Evolutionary conservation across 176 grass and related monocot genomes (phyloP).

Genomic region (Leersia perrieri): DNA sequence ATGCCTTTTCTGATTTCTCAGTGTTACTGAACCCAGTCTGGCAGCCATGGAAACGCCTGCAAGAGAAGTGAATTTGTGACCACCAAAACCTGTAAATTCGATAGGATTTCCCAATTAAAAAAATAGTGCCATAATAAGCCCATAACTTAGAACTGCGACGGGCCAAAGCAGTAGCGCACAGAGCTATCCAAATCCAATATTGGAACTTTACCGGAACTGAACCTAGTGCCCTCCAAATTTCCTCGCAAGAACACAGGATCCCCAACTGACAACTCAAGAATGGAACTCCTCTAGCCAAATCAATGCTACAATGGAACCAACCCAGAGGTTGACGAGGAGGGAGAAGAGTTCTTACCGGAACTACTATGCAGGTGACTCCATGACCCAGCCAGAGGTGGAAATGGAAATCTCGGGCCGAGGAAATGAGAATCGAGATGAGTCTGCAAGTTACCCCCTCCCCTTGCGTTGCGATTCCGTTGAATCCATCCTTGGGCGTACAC

Average conservation of each 20-base stretch:
- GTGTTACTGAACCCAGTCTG: not conserved
- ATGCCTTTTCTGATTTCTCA: not conserved
- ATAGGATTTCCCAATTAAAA: too few relatives aligned
- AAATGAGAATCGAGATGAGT: not conserved
- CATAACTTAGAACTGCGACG: too few relatives aligned
- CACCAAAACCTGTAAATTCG: not conserved
- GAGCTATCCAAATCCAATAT: not conserved
- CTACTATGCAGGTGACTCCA: too few relatives aligned
- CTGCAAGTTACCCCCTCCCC: not conserved
- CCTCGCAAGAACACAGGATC: not conserved
- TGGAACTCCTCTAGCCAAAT: not conserved
- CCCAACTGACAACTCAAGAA: not conserved
- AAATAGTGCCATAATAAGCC: too few relatives aligned
- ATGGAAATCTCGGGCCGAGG: not conserved
- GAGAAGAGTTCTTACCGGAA: not conserved
- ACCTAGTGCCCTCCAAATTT: not conserved
- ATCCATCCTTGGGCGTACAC: not conserved
- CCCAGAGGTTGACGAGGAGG: not conserved
- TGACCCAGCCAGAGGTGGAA: too few relatives aligned
- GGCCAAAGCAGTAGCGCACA: not conserved
- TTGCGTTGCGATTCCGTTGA: not conserved
- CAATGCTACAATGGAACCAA: not conserved
- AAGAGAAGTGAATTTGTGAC: not conserved
- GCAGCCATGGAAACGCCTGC: not conserved
- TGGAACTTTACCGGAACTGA: not conserved